Base-by-base conservation (phyloP, 75 land plant genomes). In the Picea sitchensis region DNA sequence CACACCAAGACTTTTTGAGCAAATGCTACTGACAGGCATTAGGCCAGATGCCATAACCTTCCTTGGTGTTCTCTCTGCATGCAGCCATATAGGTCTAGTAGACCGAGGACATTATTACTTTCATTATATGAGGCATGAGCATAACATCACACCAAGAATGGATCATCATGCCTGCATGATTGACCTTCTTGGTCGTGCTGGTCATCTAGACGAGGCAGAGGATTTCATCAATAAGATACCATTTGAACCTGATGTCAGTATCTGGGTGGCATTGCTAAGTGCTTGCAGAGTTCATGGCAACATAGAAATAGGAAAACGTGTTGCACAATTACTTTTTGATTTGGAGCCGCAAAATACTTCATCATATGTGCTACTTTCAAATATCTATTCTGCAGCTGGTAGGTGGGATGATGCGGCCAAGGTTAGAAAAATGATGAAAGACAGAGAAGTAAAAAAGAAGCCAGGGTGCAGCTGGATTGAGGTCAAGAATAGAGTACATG, bases 51-150 rank as follows among this genome's bases (percentile, higher is more conserved):
- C 84, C 31, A 47, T 93, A 54, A 83, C 88, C 14, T 93, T 93
- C 80, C 80, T 88, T 31, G 91, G 89, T 41, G 87, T 88, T 80
- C 90, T 93, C 54, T 79, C 88, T 69, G 92, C 96, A 31, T 93
- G 96, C 58, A 80, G 86, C 62, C 89, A 85, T 83, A 85, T 83
- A 58, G 89, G 89, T 23, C 75, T 90, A 51, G 92, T 90, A 69
- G 92, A 87, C 51, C 58, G 82, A 78, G 92, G 92, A n/a, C 78
- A 78, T 3, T 76, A 82, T 41, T 73, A 81, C 36, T 90, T 90
- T 56, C 34, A 87, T 64, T 83, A 87, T 5, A 90, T 90, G 67
- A 81, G 76, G 6, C 61, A 77, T 20, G 75, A 75, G 11, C 57
- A 85, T 76, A 83, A 80, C n/a, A 21, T 89, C 32, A 57, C 75